These are phyloP conservation scores for Neurospora sp. DNA, from an alignment of 495 filamentous ascomycete genomes.

Conservation along the genomic window DNA sequence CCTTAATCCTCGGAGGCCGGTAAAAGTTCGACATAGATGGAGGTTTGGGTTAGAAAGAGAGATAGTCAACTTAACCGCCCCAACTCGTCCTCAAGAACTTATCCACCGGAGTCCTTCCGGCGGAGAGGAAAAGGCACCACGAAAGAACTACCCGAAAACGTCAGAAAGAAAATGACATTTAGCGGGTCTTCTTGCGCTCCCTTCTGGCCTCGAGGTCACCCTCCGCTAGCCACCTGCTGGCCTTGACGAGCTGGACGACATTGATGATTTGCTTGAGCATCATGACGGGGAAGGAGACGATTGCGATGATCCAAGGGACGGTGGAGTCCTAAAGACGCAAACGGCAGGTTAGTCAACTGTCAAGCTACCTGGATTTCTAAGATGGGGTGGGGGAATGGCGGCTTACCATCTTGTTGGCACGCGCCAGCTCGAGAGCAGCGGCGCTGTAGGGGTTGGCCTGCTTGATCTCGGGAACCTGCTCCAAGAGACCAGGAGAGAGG, in stretches of 20 bases:
- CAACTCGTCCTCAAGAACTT: not conserved
- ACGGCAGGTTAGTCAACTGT: not conserved
- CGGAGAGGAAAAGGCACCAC: not conserved
- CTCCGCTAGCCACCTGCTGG: slow-evolving; percentile 84
- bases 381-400: slow-evolving; percentile 9
- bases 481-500: slow-evolving; percentile 72
- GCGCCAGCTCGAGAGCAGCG: slow-evolving; percentile 80
- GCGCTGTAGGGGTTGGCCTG: slow-evolving; percentile 75
- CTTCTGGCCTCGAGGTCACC: slow-evolving; percentile 57
- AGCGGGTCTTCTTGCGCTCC: slow-evolving; percentile 25
- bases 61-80: not conserved
- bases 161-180: not conserved
- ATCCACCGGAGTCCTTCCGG: too few relatives aligned
- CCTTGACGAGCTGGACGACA: slow-evolving; percentile 87
- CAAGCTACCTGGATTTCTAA: not conserved
- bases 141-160: not conserved
- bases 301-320: slow-evolving; percentile 80
- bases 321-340: slow-evolving; percentile 22
- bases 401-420: slow-evolving; percentile 88
- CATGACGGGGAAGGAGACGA: slow-evolving; percentile 79
- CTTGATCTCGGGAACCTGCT: slow-evolving; percentile 40
- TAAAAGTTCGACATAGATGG: not conserved
- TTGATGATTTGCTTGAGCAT: slow-evolving; percentile 87
- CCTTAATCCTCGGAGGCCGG: not conserved
- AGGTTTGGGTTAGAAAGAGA: not conserved